These are phyloP conservation scores for Plenodomus tracheiphilus DNA, from an alignment of 2,329 filamentous ascomycete genomes.

Conservation along the genomic window DNA sequence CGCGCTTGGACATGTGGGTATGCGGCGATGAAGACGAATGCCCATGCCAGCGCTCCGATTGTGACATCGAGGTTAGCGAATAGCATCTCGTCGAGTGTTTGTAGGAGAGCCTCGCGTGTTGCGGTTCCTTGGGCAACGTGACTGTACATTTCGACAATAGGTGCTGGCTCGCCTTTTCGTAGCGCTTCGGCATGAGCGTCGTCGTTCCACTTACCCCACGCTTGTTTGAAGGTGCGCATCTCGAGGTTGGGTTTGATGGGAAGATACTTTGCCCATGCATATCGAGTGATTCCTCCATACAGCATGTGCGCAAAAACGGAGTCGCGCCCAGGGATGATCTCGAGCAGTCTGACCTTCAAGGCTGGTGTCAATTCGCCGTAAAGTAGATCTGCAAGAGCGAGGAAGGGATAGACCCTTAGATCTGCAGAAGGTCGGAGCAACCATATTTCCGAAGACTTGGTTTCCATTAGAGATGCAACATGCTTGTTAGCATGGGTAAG, in stretches of 20 bases:
- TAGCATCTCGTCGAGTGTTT: slow-evolving; percentile 53
- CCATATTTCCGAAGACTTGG: slow-evolving; percentile 1
- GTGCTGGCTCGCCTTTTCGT: slow-evolving; percentile 12
- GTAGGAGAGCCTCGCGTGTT: slow-evolving; percentile 15
- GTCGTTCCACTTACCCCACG: slow-evolving; percentile 41
- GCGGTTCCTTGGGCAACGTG: background rate
- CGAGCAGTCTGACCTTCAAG: slow-evolving; percentile 25
- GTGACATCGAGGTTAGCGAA: slow-evolving; percentile 56
- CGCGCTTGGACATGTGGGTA: slow-evolving; percentile 37
- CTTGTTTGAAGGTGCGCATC: slow-evolving; percentile 15
- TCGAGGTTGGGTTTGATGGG: slow-evolving; percentile 28
- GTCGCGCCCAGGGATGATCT: slow-evolving; percentile 33
- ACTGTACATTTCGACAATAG: slow-evolving; percentile 2
- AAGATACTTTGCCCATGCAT: slow-evolving; percentile 28
- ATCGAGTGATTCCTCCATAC: slow-evolving; percentile 41
- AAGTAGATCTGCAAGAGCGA: slow-evolving; percentile 43
- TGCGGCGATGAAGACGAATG: slow-evolving; percentile 48
- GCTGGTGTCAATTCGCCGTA: slow-evolving; percentile 40
- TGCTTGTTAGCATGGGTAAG: slow-evolving; percentile 5
- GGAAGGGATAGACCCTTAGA: slow-evolving; percentile 45
- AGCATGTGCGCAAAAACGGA: slow-evolving; percentile 42
- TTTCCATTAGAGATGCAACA: slow-evolving; percentile 1
- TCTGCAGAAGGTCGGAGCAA: slow-evolving; percentile 33
- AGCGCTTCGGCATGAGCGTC: slow-evolving; percentile 6
- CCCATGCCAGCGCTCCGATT: slow-evolving; percentile 49